Evolutionary conservation across 257 asterid genomes (phyloP).

Genomic region (Asclepias syriaca): DNA sequence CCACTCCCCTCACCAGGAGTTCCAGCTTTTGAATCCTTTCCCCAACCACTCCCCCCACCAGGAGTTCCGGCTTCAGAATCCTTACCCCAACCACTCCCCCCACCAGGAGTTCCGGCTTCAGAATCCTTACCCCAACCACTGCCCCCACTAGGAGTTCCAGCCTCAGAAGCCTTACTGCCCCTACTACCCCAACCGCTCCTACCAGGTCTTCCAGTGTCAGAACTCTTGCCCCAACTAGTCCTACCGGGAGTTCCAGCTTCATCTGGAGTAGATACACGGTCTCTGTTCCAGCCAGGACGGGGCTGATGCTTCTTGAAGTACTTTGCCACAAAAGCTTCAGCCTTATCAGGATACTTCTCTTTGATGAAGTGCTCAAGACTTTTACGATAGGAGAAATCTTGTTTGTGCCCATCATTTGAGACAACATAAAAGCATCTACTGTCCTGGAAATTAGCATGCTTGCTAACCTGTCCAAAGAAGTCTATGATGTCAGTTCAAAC

Average conservation of each 20-base stretch:
- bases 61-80: slow-evolving; percentile 14
- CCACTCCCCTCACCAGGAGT: slow-evolving; percentile 23
- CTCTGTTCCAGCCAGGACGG: slow-evolving; percentile 51
- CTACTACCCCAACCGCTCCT: too few species aligned
- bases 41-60: neutral
- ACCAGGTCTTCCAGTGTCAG: too few species aligned
- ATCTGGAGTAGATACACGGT: slow-evolving; percentile 24
- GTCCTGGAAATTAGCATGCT: slow-evolving; percentile 62
- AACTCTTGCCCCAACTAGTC: neutral
- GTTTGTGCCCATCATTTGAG: slow-evolving; percentile 53
- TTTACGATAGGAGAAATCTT: slow-evolving; percentile 79
- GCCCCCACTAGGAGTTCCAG: neutral
- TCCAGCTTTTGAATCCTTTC: slow-evolving; percentile 22
- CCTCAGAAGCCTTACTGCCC: too few species aligned
- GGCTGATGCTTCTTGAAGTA: slow-evolving; percentile 65
- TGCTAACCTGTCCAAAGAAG: slow-evolving; percentile 51
- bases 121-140: neutral
- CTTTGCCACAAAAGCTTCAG: slow-evolving; percentile 52
- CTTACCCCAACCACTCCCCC: neutral
- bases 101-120: neutral
- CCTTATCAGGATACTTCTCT: slow-evolving; percentile 66
- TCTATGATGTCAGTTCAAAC: slow-evolving; percentile 17
- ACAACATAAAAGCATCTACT: slow-evolving; percentile 81
- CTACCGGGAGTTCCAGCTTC: slow-evolving; percentile 24
- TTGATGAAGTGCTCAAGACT: slow-evolving; percentile 58